phyloP scores from a whole-genome alignment of 768 basidiomycete species.

The Suillus americanus region DNA sequence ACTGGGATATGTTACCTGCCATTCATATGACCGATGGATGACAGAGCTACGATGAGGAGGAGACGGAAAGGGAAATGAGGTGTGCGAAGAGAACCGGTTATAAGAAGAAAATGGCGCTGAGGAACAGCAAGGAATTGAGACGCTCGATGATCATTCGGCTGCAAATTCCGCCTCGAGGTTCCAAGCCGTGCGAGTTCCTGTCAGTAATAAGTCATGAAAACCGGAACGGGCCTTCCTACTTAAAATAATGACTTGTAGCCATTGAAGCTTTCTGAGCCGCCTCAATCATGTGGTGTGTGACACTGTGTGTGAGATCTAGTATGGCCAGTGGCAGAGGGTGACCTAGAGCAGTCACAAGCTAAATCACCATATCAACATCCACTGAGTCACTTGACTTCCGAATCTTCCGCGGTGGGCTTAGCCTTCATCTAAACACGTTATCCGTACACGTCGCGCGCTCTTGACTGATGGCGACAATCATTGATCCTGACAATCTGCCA shows the following conservation, averaged over 20 bases:
- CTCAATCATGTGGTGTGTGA: background rate
- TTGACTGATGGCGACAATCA: constrained; percentile 13
- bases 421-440: background rate
- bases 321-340: background rate
- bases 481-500: constrained; percentile 32
- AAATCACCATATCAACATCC: constrained; percentile 4
- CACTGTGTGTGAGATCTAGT: too few species aligned
- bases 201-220: background rate
- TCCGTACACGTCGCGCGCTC: background rate
- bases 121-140: constrained; percentile 11
- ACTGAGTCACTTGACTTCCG: background rate
- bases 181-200: background rate
- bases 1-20: constrained; percentile 27
- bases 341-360: background rate
- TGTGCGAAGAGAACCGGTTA: constrained; percentile 10
- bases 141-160: constrained; percentile 18
- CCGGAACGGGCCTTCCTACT: background rate
- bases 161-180: constrained; percentile 28
- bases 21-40: constrained; percentile 25
- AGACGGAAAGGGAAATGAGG: constrained; percentile 5
- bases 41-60: constrained; percentile 35
- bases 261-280: background rate
- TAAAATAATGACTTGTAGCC: background rate
- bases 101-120: constrained; percentile 9
- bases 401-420: background rate